These are phyloP conservation scores for Gamarada debralockiae DNA, from an alignment of 495 filamentous ascomycete species.

Conservation along the genomic window DNA sequence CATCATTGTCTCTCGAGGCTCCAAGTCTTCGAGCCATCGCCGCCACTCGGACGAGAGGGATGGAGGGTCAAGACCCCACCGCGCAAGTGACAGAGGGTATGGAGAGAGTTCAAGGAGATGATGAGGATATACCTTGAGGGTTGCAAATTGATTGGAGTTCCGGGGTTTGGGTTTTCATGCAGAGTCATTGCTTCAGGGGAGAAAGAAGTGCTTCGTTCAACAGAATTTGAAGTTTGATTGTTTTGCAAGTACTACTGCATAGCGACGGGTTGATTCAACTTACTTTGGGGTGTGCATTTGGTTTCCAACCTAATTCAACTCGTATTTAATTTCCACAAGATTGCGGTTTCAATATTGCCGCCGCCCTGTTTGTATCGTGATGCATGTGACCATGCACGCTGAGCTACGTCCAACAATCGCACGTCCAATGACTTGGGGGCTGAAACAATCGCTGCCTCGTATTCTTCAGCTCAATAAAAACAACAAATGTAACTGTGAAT, in stretches of 20 bases:
- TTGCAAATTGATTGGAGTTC: background rate
- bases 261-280: no score
- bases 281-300: no score
- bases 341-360: background rate
- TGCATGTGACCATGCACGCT: background rate
- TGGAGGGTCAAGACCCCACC: conserved; percentile 11
- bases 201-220: no score
- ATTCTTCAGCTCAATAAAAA: no score
- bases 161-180: background rate
- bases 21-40: conserved; percentile 14
- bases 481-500: no score
- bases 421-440: no score
- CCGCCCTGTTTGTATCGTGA: background rate
- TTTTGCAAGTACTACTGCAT: no score
- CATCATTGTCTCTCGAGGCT: conserved; percentile 39
- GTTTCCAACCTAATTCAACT: background rate
- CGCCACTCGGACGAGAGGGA: conserved; percentile 16
- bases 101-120: conserved; percentile 10
- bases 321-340: background rate
- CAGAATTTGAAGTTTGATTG: no score
- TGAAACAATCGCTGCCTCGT: no score
- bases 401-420: background rate
- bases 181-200: no score
- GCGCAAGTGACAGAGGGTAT: conserved; percentile 9
- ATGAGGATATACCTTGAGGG: background rate